Percentiles rank a stretch among this genome's conserved stretches.
These are phyloP conservation scores for Dacryopinax primogenitus DNA, from an alignment of 768 basidiomycete genomes.

Conservation along the genomic window DNA sequence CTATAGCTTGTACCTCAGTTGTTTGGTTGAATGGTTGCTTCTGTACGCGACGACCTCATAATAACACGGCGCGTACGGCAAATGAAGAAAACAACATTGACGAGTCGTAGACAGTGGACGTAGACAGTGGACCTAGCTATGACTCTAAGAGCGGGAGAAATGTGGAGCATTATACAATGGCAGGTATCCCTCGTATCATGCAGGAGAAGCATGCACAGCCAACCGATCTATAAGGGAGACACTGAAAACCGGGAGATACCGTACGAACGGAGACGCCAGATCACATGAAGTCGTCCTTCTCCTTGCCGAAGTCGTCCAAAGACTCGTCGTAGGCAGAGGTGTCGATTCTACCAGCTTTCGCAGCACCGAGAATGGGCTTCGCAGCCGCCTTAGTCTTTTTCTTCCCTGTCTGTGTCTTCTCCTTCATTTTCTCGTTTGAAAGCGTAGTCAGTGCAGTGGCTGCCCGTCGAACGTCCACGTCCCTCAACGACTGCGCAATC, in stretches of 20 bases:
- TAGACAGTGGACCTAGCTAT: not conserved
- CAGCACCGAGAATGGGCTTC: slow-evolving; percentile 65
- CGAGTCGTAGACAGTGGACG: not conserved
- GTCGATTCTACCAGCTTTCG: slow-evolving; percentile 59
- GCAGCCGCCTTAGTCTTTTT: slow-evolving; percentile 62
- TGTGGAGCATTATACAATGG: not conserved
- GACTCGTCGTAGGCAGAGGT: slow-evolving; percentile 74
- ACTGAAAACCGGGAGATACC: not conserved
- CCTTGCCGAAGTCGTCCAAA: slow-evolving; percentile 72
- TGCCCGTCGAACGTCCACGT: slow-evolving; percentile 83
- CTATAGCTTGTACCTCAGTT: not conserved
- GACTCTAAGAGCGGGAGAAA: not conserved
- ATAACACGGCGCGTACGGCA: not conserved
- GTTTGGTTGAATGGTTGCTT: not conserved
- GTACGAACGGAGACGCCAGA: not conserved
- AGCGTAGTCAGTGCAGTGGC: slow-evolving; percentile 72
- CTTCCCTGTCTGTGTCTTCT: slow-evolving; percentile 78
- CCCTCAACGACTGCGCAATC: slow-evolving; percentile 63
- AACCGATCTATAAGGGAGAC: not conserved
- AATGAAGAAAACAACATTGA: not conserved
- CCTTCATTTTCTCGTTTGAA: slow-evolving; percentile 91
- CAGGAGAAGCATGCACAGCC: not conserved
- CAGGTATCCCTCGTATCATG: not conserved
- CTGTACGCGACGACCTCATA: not conserved
- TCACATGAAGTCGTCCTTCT: slow-evolving; percentile 79